These are phyloP conservation scores for Trichothecium roseum DNA, from an alignment of 2,329 filamentous ascomycete species.

Conservation along the genomic window DNA sequence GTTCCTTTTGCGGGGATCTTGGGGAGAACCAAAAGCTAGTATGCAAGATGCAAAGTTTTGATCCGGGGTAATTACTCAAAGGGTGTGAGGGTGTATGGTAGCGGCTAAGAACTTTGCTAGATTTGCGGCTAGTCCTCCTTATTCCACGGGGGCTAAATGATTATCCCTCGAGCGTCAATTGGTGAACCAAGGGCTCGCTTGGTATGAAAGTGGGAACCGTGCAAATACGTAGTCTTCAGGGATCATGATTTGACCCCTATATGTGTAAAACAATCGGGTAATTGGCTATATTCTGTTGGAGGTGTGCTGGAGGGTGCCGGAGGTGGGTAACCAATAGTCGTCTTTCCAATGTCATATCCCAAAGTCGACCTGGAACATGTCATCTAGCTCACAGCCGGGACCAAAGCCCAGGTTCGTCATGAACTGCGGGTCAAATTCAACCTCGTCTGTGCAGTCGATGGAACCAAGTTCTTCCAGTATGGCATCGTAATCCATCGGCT, in stretches of 20 bases:
- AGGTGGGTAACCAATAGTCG: background rate
- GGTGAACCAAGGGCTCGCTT: background rate
- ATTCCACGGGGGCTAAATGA: too few species aligned
- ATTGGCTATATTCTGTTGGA: background rate
- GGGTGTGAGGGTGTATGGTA: too few species aligned
- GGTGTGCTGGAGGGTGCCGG: background rate
- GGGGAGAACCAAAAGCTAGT: too few species aligned
- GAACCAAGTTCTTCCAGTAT: slow-evolving; percentile 41
- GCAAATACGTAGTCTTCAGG: background rate
- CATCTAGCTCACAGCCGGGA: slow-evolving; percentile 48
- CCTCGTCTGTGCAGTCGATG: slow-evolving; percentile 35
- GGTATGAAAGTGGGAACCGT: background rate
- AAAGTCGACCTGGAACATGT: slow-evolving; percentile 34
- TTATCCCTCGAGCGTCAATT: too few species aligned
- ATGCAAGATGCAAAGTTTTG: too few species aligned
- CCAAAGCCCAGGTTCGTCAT: slow-evolving; percentile 58
- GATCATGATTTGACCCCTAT: background rate
- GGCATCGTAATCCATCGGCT: slow-evolving; percentile 35
- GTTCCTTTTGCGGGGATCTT: too few species aligned
- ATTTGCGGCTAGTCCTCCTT: too few species aligned
- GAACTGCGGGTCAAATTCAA: slow-evolving; percentile 49
- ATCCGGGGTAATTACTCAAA: too few species aligned
- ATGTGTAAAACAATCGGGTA: background rate
- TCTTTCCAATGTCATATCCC: slow-evolving; percentile 14
- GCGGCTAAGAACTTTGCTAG: too few species aligned